phyloP scores from a whole-genome alignment of 192 early-diverging fungal species.

The Coemansia sp. region DNA sequence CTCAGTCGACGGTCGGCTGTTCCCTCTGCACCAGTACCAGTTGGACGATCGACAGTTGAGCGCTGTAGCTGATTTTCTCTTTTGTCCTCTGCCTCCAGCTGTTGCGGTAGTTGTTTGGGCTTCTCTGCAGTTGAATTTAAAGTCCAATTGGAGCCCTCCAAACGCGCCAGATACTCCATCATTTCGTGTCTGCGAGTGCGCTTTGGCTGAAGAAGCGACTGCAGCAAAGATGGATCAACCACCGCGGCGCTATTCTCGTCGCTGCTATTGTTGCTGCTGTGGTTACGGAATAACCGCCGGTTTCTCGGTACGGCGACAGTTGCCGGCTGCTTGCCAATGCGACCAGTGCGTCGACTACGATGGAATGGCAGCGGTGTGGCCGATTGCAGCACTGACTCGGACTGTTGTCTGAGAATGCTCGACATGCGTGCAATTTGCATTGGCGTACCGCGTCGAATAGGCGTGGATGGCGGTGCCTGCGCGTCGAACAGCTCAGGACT shows the following conservation, averaged over 20 bases:
- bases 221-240: neutral
- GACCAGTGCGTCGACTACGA: constrained; percentile 6
- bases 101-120: too few species aligned
- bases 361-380: neutral
- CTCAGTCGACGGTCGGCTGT: neutral
- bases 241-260: neutral
- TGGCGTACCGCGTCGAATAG: constrained; percentile 57
- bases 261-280: neutral
- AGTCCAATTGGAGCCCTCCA: neutral
- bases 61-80: too few species aligned
- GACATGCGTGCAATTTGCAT: constrained; percentile 30
- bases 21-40: neutral
- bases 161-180: neutral
- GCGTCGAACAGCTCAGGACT: constrained; percentile 63
- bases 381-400: too few species aligned
- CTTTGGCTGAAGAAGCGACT: constrained; percentile 19
- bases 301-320: neutral
- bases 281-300: neutral
- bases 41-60: too few species aligned
- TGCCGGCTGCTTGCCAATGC: neutral
- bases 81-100: too few species aligned
- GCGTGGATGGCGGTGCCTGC: constrained; percentile 56
- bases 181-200: neutral
- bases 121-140: too few species aligned
- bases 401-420: constrained; percentile 35